These are phyloP conservation scores for Candida stauntonica DNA, from an alignment of 805 yeast species.

Conservation along the genomic window DNA sequence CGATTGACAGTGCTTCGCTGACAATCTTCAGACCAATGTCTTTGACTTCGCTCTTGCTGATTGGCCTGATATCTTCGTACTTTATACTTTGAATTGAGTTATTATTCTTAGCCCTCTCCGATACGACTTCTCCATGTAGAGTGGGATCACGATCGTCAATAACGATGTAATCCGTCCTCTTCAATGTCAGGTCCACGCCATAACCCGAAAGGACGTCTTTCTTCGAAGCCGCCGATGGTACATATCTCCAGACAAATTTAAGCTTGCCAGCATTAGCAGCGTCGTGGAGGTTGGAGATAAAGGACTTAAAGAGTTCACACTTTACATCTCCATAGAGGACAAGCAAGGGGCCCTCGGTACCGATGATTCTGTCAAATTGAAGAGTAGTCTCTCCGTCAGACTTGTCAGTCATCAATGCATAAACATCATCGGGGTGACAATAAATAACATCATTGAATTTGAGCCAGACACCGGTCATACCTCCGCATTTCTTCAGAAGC, in stretches of 20 bases:
- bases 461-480: slow-evolving; percentile 41
- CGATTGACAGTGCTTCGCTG: slow-evolving; percentile 25
- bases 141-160: slow-evolving; percentile 51
- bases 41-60: slow-evolving; percentile 31
- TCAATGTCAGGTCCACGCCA: slow-evolving; percentile 61
- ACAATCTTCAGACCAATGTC: slow-evolving; percentile 39
- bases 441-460: slow-evolving; percentile 48
- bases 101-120: too few relatives aligned
- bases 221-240: slow-evolving; percentile 33
- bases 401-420: slow-evolving; percentile 62
- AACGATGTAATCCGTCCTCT: slow-evolving; percentile 62
- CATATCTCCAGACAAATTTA: slow-evolving; percentile 72
- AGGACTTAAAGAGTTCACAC: slow-evolving; percentile 45
- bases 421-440: slow-evolving; percentile 69
- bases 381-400: slow-evolving; percentile 20
- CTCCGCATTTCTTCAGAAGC: slow-evolving; percentile 22
- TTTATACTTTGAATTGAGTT: slow-evolving; percentile 21
- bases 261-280: slow-evolving; percentile 63
- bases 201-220: slow-evolving; percentile 48
- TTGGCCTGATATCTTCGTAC: slow-evolving; percentile 29
- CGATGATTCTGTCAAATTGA: slow-evolving; percentile 64
- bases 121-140: not conserved
- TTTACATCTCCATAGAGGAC: slow-evolving; percentile 63
- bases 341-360: slow-evolving; percentile 48
- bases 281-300: slow-evolving; percentile 54